Percentiles rank a stretch among this genome's conserved stretches.
Evolutionary conservation across 1,284 basidiomycete species (phyloP).

Genomic region (Somion occarium): DNA sequence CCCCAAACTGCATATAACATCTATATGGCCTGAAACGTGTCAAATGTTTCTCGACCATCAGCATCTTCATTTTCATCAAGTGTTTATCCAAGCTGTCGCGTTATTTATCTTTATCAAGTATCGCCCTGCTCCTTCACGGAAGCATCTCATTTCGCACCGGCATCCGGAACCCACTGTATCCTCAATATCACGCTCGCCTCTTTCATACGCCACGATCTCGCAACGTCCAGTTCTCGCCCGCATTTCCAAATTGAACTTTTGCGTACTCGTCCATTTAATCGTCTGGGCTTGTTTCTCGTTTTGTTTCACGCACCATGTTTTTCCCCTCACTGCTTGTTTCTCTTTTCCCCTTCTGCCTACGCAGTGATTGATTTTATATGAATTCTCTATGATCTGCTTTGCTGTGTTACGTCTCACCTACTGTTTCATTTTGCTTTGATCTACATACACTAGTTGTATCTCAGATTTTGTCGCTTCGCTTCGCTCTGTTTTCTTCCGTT

Average conservation of each 20-base stretch:
- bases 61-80: neutral
- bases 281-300: neutral
- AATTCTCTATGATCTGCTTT: neutral
- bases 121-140: neutral
- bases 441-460: neutral
- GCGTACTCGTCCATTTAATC: neutral
- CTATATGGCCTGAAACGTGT: too few species aligned
- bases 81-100: neutral
- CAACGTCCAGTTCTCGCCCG: neutral
- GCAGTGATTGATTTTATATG: conserved; percentile 1
- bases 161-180: neutral
- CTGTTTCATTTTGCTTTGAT: neutral
- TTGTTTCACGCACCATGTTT: too few species aligned
- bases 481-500: neutral
- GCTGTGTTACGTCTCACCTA: neutral
- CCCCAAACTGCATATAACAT: neutral
- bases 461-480: neutral
- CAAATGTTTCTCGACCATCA: too few species aligned
- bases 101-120: neutral
- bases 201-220: neutral
- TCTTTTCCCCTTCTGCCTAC: neutral
- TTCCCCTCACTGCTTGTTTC: neutral
- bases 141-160: neutral
- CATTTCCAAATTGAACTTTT: neutral
- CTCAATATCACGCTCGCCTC: neutral